Conservation (phyloP, 176 grass and related monocot species). For the Triticum aestivum region DNA sequence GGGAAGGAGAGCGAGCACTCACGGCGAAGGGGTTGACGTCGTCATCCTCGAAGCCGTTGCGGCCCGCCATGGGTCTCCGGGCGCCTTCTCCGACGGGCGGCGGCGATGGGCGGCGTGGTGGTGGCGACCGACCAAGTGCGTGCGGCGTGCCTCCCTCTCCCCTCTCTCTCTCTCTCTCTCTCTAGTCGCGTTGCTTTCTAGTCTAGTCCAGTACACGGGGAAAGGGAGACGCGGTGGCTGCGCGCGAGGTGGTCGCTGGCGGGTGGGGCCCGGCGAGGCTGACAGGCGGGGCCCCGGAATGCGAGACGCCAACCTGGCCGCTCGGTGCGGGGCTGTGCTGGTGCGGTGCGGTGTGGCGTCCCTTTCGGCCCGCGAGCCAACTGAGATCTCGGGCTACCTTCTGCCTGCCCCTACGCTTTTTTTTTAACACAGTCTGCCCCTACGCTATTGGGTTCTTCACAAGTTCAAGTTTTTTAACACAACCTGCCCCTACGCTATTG, state of each 20-base stretch:
- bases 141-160: constrained; percentile 9
- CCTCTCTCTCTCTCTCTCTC: neutral
- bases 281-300: neutral
- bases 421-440: too few species aligned
- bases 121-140: constrained; percentile 32
- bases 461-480: too few species aligned
- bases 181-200: constrained; percentile 18
- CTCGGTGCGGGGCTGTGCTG: neutral
- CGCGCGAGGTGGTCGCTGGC: neutral
- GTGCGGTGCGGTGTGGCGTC: neutral
- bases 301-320: constrained; percentile 19
- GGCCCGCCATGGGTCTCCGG: constrained; percentile 62
- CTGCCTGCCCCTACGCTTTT: too few species aligned
- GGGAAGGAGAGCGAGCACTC: constrained; percentile 12
- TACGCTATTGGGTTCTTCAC: too few species aligned
- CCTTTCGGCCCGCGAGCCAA: neutral
- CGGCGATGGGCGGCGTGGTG: neutral
- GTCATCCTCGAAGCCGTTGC: constrained; percentile 89
- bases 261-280: neutral
- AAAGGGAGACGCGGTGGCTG: neutral
- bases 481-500: too few species aligned
- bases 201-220: constrained; percentile 1
- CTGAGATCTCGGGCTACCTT: neutral
- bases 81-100: constrained; percentile 14
- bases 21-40: constrained; percentile 96